Evolutionary conservation across 345 rosid genomes (phyloP), one percentile per base, ranked within the genome.

Genomic region (Noccaea bulbosa): DNA sequence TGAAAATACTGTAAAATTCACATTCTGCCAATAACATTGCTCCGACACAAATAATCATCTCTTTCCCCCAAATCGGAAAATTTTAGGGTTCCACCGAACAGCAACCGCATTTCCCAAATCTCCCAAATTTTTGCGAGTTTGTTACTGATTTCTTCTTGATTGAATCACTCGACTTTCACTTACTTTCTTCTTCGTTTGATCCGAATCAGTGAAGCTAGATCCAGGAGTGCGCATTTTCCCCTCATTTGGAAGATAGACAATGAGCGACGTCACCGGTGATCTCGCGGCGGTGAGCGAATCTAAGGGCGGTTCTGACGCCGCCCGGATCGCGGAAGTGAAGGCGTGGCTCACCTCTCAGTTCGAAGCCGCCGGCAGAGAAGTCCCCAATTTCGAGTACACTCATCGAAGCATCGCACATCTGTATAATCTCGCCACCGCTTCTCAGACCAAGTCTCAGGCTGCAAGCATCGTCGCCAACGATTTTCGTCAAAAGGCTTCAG

Each of bases 381-480:
- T 87, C 16, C 97, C 98, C 0, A 83, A 75, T 37, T 91, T 91
- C 70, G 96, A 91, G 58, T 88, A 82, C 88, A 94, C 94, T 63
- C 83, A 88, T 33, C 96, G 96, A 37, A 89, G 86, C 82, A 78
- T 94, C 5, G 72, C 92, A 16, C 86, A 91, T 80, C 38, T 94
- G 73, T 63, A 88, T 77, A 91, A 89, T 62, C 76, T 91, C 50
- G 98, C 96, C 40, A 77, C 90, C 32, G 81, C 81, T 15, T 94
- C 98, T 8, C 99, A 91, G 65, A 88, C 96, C 54, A 91, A 91
- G 68, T 81, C 95, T 8, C 87, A 91, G 56, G 89, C 99, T 39
- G 92, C 98, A 54, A 79, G 59, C 82, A 89, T 94, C 56, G 88
- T 94, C 53, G 96, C 97, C 44, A 83, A 85, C 38, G 99, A 94